Evolutionary conservation across 2,329 filamentous ascomycete genomes (phyloP).

Genomic region (Alternaria conjuncta): DNA sequence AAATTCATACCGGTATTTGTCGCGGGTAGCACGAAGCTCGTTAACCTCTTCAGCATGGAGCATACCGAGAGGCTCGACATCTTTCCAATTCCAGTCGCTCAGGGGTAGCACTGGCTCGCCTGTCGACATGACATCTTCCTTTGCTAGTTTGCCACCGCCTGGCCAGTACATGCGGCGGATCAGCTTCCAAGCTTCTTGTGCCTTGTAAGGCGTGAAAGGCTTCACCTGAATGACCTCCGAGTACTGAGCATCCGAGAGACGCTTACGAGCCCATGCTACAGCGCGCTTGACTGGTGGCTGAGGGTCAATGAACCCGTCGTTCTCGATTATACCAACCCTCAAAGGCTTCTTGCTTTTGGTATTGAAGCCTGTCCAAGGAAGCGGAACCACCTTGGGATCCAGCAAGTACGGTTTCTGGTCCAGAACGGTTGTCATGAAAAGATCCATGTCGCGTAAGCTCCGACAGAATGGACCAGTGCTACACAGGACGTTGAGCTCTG

Average conservation of each 20-base stretch:
- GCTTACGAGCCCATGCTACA: conserved; percentile 43
- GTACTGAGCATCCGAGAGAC: conserved; percentile 11
- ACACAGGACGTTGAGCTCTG: conserved; percentile 24
- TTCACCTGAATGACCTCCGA: conserved; percentile 41
- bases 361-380: conserved; percentile 26
- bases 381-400: conserved; percentile 24
- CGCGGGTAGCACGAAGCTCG: conserved; percentile 12
- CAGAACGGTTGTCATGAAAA: conserved; percentile 21
- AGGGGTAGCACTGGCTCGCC: conserved; percentile 56
- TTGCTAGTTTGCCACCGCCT: conserved; percentile 48
- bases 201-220: conserved; percentile 43
- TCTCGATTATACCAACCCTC: conserved; percentile 54
- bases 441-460: conserved; percentile 21
- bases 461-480: conserved; percentile 25
- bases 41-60: conserved; percentile 18
- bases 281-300: conserved; percentile 50
- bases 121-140: conserved; percentile 42
- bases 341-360: conserved; percentile 27
- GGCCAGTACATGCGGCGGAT: conserved; percentile 57
- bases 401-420: conserved; percentile 18
- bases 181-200: conserved; percentile 35
- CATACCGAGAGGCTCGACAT: conserved; percentile 12
- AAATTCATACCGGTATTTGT: conserved; percentile 22
- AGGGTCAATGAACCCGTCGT: conserved; percentile 48
- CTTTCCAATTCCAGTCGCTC: conserved; percentile 39